phyloP scores from a whole-genome alignment of 768 basidiomycete genomes.

The Boletus reticuloceps region DNA sequence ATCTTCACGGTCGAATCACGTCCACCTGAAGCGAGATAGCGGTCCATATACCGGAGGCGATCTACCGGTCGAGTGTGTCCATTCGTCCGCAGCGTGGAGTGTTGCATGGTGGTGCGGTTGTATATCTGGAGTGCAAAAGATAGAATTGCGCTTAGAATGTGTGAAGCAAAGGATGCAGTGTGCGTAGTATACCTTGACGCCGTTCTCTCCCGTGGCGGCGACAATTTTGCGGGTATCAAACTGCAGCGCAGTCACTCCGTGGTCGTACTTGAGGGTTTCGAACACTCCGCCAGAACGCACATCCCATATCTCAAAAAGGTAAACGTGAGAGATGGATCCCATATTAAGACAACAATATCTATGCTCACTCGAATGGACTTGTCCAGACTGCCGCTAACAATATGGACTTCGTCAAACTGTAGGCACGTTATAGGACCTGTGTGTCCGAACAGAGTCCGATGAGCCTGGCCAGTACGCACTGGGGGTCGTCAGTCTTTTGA shows the following conservation, averaged over 20 bases:
- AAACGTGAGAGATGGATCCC: background rate
- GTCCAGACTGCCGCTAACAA: slow-evolving; percentile 91
- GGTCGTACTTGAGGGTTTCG: slow-evolving; percentile 89
- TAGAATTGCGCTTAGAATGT: background rate
- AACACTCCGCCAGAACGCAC: slow-evolving; percentile 84
- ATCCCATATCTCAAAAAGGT: slow-evolving; percentile 81
- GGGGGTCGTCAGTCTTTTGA: background rate
- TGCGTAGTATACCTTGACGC: slow-evolving; percentile 64
- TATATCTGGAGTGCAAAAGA: slow-evolving; percentile 58
- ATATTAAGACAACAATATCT: background rate
- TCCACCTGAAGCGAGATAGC: slow-evolving; percentile 88
- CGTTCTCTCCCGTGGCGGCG: slow-evolving; percentile 91
- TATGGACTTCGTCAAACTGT: slow-evolving; percentile 94
- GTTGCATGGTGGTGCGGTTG: slow-evolving; percentile 91
- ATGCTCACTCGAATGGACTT: slow-evolving; percentile 79
- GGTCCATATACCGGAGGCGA: slow-evolving; percentile 91
- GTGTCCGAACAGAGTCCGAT: slow-evolving; percentile 89
- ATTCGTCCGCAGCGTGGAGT: slow-evolving; percentile 80
- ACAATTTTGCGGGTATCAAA: slow-evolving; percentile 95
- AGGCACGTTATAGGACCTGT: slow-evolving; percentile 91
- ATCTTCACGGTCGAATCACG: slow-evolving; percentile 86
- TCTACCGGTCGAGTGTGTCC: slow-evolving; percentile 93
- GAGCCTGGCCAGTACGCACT: slow-evolving; percentile 98
- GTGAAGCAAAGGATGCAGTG: background rate
- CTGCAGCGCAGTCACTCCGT: slow-evolving; percentile 86